These are phyloP conservation scores for Penicillium steckii DNA, from an alignment of 495 filamentous ascomycete genomes.

Conservation along the genomic window DNA sequence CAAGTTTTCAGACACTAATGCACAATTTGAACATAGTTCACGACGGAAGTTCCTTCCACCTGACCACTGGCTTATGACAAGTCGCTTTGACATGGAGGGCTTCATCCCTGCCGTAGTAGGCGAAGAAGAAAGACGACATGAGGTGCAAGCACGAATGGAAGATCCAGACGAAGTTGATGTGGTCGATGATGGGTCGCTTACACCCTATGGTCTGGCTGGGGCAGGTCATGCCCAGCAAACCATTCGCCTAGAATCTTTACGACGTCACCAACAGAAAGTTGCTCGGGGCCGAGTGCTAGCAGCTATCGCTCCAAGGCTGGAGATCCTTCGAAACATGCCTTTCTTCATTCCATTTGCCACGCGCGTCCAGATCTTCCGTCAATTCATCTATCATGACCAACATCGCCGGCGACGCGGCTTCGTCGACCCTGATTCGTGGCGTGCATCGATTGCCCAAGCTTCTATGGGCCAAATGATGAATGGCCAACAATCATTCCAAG, in stretches of 20 bases:
- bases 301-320: constrained; percentile 75
- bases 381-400: constrained; percentile 87
- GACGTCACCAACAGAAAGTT: constrained; percentile 60
- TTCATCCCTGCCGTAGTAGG: constrained; percentile 84
- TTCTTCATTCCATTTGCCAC: constrained; percentile 94
- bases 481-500: constrained; percentile 28
- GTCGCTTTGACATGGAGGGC: constrained; percentile 83
- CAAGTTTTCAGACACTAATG: no score
- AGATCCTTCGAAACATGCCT: constrained; percentile 93
- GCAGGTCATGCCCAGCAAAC: constrained; percentile 53
- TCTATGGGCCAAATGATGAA: constrained; percentile 39
- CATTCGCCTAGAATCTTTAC: constrained; percentile 51
- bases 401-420: constrained; percentile 69
- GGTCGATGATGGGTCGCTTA: constrained; percentile 28
- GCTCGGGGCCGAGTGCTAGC: constrained; percentile 68
- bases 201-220: constrained; percentile 44
- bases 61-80: constrained; percentile 93
- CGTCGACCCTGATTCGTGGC: constrained; percentile 78
- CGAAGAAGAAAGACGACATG: constrained; percentile 80
- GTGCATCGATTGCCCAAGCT: constrained; percentile 54
- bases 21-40: constrained; percentile 50
- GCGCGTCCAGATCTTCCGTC: constrained; percentile 87
- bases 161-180: constrained; percentile 41
- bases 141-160: constrained; percentile 59
- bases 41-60: constrained; percentile 76